A percentile compares a stretch with the other conserved stretches of the same genome.
phyloP scores from a whole-genome alignment of 2,329 filamentous ascomycete species.

The Fusarium brachygibbosum region DNA sequence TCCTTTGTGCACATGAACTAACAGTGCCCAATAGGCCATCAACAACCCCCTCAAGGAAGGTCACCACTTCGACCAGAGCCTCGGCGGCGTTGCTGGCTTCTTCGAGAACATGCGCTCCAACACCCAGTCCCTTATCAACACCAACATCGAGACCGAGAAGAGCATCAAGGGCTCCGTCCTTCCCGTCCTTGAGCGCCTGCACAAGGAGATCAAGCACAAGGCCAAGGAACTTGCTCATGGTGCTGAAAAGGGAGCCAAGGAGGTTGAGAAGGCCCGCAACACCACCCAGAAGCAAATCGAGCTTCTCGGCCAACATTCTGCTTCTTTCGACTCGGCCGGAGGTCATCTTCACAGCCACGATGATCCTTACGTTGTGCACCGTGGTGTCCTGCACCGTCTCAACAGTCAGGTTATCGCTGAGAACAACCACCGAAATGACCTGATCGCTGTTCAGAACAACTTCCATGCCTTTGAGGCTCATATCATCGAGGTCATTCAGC shows the following conservation, averaged over 20 bases:
- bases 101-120: slow-evolving; percentile 96
- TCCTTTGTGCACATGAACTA: neutral
- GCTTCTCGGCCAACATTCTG: slow-evolving; percentile 87
- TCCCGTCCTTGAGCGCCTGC: slow-evolving; percentile 89
- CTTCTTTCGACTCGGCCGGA: slow-evolving; percentile 80
- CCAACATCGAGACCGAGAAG: slow-evolving; percentile 92
- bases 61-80: slow-evolving; percentile 90
- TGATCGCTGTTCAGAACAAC: slow-evolving; percentile 90
- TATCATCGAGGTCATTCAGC: slow-evolving; percentile 84
- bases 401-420: slow-evolving; percentile 94
- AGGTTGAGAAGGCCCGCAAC: slow-evolving; percentile 89
- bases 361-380: slow-evolving; percentile 89
- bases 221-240: slow-evolving; percentile 88
- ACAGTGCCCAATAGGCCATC: slow-evolving; percentile 72
- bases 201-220: slow-evolving; percentile 98
- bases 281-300: slow-evolving; percentile 96
- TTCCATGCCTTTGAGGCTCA: slow-evolving; percentile 91
- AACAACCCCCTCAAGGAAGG: slow-evolving; percentile 88
- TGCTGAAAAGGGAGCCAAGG: slow-evolving; percentile 86
- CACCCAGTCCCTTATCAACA: slow-evolving; percentile 90
- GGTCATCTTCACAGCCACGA: slow-evolving; percentile 78
- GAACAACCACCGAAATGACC: slow-evolving; percentile 94
- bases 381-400: slow-evolving; percentile 85
- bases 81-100: slow-evolving; percentile 89
- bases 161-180: slow-evolving; percentile 87